phyloP scores from a whole-genome alignment of 257 asterid species.

The Solanum chiquidenum region DNA sequence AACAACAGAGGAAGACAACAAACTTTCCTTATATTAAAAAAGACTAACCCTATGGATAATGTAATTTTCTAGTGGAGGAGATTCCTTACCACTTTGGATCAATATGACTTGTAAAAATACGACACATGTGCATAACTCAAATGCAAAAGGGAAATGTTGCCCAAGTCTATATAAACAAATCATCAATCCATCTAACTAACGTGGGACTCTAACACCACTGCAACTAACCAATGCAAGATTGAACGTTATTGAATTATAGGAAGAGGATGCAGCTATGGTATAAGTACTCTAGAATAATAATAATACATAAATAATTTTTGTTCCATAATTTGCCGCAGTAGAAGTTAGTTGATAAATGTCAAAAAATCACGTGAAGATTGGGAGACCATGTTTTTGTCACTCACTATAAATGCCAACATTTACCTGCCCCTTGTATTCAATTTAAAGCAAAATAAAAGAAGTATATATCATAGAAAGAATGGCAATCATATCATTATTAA shows the following conservation, averaged over 20 bases:
- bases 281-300: not conserved
- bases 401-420: slow-evolving; percentile 2
- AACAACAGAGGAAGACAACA: not conserved
- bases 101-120: not conserved
- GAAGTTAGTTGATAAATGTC: not conserved
- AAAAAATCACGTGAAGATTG: not conserved
- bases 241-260: not conserved
- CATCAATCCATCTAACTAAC: not conserved
- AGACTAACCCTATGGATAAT: not conserved
- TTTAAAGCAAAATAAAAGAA: not conserved
- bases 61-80: not conserved
- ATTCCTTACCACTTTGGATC: not conserved
- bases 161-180: not conserved
- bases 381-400: not conserved
- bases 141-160: no score
- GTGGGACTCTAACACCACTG: not conserved
- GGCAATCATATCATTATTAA: not conserved
- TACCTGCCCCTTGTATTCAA: not conserved
- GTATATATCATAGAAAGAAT: not conserved
- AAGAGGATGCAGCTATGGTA: not conserved
- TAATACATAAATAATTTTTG: not conserved
- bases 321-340: not conserved
- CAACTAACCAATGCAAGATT: not conserved
- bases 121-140: not conserved
- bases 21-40: not conserved